Base-by-base conservation (phyloP, 345 rosid genomes). In the Aquilaria sinensis region DNA sequence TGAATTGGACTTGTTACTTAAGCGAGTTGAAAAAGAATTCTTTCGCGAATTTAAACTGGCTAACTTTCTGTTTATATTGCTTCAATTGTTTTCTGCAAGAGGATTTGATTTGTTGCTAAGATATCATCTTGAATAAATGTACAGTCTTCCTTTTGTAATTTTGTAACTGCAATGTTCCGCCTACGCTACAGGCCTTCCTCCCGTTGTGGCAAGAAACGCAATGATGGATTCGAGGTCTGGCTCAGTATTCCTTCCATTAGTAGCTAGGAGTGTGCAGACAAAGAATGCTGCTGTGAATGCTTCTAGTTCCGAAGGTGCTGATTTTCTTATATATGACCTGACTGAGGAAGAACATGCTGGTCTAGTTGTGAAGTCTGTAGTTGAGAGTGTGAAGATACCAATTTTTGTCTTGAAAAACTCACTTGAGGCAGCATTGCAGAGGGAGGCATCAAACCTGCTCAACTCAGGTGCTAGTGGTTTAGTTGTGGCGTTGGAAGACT, bases 271-370 rank as follows among this genome's bases (percentile, higher is more conserved):
- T 67, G 99, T 86, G 66, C 78, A 81, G 61, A 79, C 78, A 71
- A 62, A 79, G 66, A 70, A 68, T 59, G 80, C 96, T 58, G 96
- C 97, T 34, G 57, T 75, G 23, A 68, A 56, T 65, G 97, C 96
- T 14, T 75, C 97, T 58, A 85, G 55, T 71, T 85, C 89, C n/a
- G 99, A 94, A 72, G 97, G 99, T 71, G 97, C 94, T 78, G 99
- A 90, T 85, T 90, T 94, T 65, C 82, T 94, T 47, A 78, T 94
- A 58, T 84, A 76, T 63, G 67, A 56, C 65, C 56, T 73, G 60
- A 67, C 56, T 32, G 78, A 62, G 69, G 87, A 72, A 66, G 56
- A 70, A 55, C 56, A 63, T 64, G 63, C 65, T 49, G 78, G 80
- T 79, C 47, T 51, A 54, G 64, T 69, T 50, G 57, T 65, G 49